phyloP scores from a whole-genome alignment of 768 basidiomycete genomes.

The Macrolepiota fuliginosa region DNA sequence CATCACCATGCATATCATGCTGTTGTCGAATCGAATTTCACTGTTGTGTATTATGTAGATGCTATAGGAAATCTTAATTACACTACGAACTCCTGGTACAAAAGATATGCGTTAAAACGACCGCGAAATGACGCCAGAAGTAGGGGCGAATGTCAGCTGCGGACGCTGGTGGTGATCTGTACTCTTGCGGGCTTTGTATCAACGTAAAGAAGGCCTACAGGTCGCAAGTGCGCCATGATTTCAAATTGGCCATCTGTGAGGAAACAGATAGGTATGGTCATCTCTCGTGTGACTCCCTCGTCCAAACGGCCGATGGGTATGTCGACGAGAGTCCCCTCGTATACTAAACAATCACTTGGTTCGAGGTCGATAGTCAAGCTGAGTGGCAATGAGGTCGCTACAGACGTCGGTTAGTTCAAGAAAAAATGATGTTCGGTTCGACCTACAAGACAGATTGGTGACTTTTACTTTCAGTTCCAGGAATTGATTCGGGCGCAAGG shows the following conservation, averaged over 20 bases:
- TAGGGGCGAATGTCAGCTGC: not conserved
- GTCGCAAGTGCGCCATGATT: constrained; percentile 41
- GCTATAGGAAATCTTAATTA: constrained; percentile 11
- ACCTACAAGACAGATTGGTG: constrained; percentile 68
- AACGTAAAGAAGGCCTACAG: constrained; percentile 23
- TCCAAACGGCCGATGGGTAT: constrained; percentile 64
- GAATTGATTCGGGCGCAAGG: constrained; percentile 58
- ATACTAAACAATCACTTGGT: constrained; percentile 63
- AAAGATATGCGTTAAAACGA: not conserved
- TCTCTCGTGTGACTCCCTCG: constrained; percentile 46
- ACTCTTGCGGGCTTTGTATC: constrained; percentile 38
- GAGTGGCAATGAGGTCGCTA: constrained; percentile 48
- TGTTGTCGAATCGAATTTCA: constrained; percentile 1
- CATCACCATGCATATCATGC: not conserved
- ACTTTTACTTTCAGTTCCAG: constrained; percentile 56
- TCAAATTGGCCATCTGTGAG: constrained; percentile 68
- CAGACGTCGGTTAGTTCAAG: constrained; percentile 23
- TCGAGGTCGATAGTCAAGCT: constrained; percentile 52
- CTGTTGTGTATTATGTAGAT: constrained; percentile 16
- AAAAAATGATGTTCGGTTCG: not conserved
- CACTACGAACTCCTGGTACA: not conserved
- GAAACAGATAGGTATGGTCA: constrained; percentile 67
- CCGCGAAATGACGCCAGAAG: not conserved
- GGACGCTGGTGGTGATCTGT: constrained; percentile 33
- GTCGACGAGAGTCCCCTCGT: constrained; percentile 63